Evolutionary conservation across 2,329 filamentous ascomycete genomes (phyloP), one percentile per base, ranked within the genome.

Genomic region (Elsinoe fawcettii): DNA sequence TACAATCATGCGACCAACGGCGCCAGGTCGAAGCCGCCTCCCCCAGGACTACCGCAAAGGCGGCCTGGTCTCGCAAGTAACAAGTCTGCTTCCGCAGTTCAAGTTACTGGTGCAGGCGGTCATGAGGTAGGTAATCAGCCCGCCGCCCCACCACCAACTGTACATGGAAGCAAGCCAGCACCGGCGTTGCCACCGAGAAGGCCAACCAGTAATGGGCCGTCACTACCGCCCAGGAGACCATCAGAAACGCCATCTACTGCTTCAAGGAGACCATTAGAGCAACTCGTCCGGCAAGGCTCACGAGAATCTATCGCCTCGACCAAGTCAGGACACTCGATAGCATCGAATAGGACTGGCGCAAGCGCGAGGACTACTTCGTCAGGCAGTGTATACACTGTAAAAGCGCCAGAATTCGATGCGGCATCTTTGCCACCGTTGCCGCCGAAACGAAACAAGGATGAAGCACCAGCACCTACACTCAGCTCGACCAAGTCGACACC

Each of bases 331-430:
- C 66, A 77, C 8, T 81, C 80, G 11, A 74, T 74, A 51, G 69
- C 71, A 7, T 80, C 79, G 1, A 73, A 73, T 36, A 74, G 72
- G 53, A 71, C 74, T 22, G 73, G 69, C 34, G 68, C 69, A 23
- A 71, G 67, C 25, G 68, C 69, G 49, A 66, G 43, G 5, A 60
- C 55, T 1, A 56, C 49, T 22, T 57, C 57, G 2, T 60, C 60
- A 23, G 58, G 55, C 32, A 25, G 51, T 16, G 39, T 51, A 6
- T 64, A 61, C 34, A 61, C 63, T 6, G 62, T 70, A 51, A 59
- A 62, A 54, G 69, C 81, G 5, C 82, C 82, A 8, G 76, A 77
- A 47, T 85, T 77, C 69, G 79, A 81, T 59, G 76, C 80, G 51
- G 67, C 75, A 12, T 74, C 75, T 36, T 68, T 84, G 8, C 82